Conservation (phyloP, 2,329 filamentous ascomycete species). For the Fusarium sp. region DNA sequence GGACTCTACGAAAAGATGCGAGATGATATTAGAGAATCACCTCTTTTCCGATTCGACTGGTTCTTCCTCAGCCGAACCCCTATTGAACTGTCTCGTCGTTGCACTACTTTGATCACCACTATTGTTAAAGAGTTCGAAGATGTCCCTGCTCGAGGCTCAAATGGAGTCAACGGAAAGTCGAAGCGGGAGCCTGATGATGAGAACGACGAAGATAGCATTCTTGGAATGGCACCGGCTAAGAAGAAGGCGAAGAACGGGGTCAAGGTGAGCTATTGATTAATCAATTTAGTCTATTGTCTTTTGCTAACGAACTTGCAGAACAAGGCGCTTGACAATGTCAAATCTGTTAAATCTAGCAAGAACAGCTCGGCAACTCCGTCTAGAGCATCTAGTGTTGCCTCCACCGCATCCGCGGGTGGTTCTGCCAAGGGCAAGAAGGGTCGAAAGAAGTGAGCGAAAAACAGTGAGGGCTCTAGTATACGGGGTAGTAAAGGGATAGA, state of each 20-base stretch:
- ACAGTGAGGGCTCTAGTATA: conserved; percentile 3
- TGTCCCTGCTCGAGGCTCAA: conserved; percentile 63
- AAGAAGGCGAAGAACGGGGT: conserved; percentile 93
- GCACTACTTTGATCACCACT: conserved; percentile 92
- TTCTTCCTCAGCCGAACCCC: conserved; percentile 97
- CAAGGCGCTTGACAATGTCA: conserved; percentile 91
- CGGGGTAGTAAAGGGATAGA: conserved; percentile 31
- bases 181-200: conserved; percentile 85
- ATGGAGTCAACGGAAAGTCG: conserved; percentile 73
- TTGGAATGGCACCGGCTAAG: conserved; percentile 86
- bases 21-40: conserved; percentile 95
- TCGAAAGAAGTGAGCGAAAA: conserved; percentile 49
- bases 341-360: conserved; percentile 85
- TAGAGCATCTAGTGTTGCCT: conserved; percentile 88
- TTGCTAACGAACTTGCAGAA: conserved; percentile 69
- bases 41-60: conserved; percentile 98
- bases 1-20: conserved; percentile 92
- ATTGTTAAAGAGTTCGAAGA: conserved; percentile 95
- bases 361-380: conserved; percentile 81
- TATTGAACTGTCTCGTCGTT: conserved; percentile 90
- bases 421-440: conserved; percentile 65
- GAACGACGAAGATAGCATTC: conserved; percentile 83
- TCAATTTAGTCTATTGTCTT: background rate
- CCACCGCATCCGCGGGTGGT: conserved; percentile 70
- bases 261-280: conserved; percentile 70